Conservation (phyloP, 2,329 filamentous ascomycete species). For the Pleoardoris graminearum region DNA sequence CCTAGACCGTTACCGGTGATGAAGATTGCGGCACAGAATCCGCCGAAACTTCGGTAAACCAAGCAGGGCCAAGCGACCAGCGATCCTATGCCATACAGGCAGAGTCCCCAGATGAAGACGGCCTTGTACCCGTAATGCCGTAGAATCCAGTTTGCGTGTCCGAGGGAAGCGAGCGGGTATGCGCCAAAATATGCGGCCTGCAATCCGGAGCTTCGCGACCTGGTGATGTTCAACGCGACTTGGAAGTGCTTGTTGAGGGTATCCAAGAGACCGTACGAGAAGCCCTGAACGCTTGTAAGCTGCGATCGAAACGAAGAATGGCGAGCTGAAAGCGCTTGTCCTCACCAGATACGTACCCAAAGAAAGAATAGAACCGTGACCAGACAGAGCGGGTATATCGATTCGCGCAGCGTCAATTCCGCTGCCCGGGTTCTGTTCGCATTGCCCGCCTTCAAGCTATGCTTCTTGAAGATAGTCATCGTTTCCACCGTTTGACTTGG, state of each 20-base stretch:
- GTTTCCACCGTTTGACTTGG: slow-evolving; percentile 3
- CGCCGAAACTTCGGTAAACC: slow-evolving; percentile 59
- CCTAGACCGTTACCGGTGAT: slow-evolving; percentile 57
- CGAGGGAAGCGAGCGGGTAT: slow-evolving; percentile 54
- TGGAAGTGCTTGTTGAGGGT: slow-evolving; percentile 57
- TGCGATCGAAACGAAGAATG: neutral
- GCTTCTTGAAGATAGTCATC: slow-evolving; percentile 39
- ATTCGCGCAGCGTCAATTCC: slow-evolving; percentile 69
- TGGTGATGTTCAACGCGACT: slow-evolving; percentile 48
- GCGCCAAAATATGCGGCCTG: slow-evolving; percentile 57
- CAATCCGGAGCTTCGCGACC: slow-evolving; percentile 50
- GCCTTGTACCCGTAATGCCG: slow-evolving; percentile 55
- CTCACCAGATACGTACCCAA: slow-evolving; percentile 54
- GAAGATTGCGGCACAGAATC: slow-evolving; percentile 64
- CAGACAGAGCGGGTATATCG: slow-evolving; percentile 66
- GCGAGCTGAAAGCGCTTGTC: neutral
- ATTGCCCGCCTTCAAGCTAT: slow-evolving; percentile 36
- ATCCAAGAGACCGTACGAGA: slow-evolving; percentile 61
- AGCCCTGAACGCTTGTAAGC: slow-evolving; percentile 44
- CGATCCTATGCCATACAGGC: slow-evolving; percentile 60
- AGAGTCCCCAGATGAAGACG: slow-evolving; percentile 57
- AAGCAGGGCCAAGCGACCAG: slow-evolving; percentile 63
- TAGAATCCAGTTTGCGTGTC: slow-evolving; percentile 54
- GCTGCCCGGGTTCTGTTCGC: slow-evolving; percentile 57
- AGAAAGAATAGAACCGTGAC: slow-evolving; percentile 69